These are phyloP conservation scores for Mycena indigotica DNA, from an alignment of 768 basidiomycete species.

Conservation along the genomic window DNA sequence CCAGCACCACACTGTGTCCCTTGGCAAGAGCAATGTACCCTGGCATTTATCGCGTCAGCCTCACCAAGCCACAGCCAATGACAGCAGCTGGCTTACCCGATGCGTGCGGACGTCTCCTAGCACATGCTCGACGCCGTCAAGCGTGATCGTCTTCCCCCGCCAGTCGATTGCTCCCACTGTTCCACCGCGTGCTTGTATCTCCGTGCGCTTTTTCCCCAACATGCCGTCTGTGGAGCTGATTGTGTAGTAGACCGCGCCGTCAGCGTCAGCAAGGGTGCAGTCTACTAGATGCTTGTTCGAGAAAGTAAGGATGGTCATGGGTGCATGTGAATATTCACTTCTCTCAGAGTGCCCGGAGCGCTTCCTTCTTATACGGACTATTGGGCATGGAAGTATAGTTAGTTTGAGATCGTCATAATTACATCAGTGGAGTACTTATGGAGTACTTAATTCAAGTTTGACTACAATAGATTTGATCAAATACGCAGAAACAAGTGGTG, in stretches of 20 bases:
- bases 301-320: conserved; percentile 13
- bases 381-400: too few species aligned
- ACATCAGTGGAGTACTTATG: too few species aligned
- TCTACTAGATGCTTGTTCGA: not conserved
- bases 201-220: conserved; percentile 6
- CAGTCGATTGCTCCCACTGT: conserved; percentile 8
- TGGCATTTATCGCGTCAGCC: too few species aligned
- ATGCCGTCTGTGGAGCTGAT: conserved; percentile 1
- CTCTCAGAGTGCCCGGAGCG: too few species aligned
- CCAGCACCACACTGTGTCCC: conserved; percentile 1
- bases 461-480: too few species aligned
- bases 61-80: too few species aligned
- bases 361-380: too few species aligned
- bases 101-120: conserved; percentile 1
- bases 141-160: conserved; percentile 8
- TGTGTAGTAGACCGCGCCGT: conserved; percentile 9
- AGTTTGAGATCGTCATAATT: too few species aligned
- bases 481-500: too few species aligned
- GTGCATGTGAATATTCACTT: too few species aligned
- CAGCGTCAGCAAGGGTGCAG: not conserved
- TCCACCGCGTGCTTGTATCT: conserved; percentile 7
- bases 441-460: too few species aligned
- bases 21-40: not conserved
- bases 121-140: conserved; percentile 4
- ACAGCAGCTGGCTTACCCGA: too few species aligned